Percentiles rank a stretch among this genome's conserved stretches.
Conservation (phyloP, 805 yeast species). For the Lachancea dasiensis region DNA sequence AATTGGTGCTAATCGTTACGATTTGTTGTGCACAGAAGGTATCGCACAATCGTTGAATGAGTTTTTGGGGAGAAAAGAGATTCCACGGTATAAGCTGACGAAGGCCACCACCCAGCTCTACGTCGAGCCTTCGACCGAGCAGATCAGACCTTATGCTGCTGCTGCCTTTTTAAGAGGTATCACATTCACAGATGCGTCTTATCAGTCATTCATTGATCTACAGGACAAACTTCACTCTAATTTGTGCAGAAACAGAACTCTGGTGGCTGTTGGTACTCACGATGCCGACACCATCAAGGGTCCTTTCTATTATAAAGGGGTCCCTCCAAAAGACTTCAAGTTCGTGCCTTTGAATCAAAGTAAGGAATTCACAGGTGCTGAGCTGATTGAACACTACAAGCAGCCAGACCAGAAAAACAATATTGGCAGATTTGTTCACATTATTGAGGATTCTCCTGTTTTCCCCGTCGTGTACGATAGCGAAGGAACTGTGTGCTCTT, state of each 20-base stretch:
- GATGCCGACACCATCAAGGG: slow-evolving; percentile 75
- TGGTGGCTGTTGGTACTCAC: slow-evolving; percentile 98
- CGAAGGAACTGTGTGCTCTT: slow-evolving; percentile 69
- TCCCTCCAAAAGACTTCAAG: slow-evolving; percentile 68
- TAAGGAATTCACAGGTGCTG: slow-evolving; percentile 62
- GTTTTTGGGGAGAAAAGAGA: slow-evolving; percentile 61
- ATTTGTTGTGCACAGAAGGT: slow-evolving; percentile 96
- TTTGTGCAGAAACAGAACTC: slow-evolving; percentile 92
- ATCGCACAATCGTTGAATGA: slow-evolving; percentile 92
- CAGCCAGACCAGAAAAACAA: slow-evolving; percentile 72
- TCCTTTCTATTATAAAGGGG: slow-evolving; percentile 84
- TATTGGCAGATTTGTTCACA: slow-evolving; percentile 80
- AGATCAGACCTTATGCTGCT: slow-evolving; percentile 87
- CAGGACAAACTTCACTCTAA: slow-evolving; percentile 96
- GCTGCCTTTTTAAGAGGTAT: slow-evolving; percentile 89
- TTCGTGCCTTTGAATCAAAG: slow-evolving; percentile 73
- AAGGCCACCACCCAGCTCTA: slow-evolving; percentile 64
- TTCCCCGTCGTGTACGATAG: slow-evolving; percentile 86
- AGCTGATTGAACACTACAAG: slow-evolving; percentile 77
- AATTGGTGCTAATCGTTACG: slow-evolving; percentile 97
- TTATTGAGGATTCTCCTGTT: slow-evolving; percentile 81
- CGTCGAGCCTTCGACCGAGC: slow-evolving; percentile 65
- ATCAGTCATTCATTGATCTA: slow-evolving; percentile 89
- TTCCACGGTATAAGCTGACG: slow-evolving; percentile 62
- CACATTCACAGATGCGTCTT: slow-evolving; percentile 73